Base-by-base conservation (phyloP, 2,329 filamentous ascomycete genomes). In the Diplodia scrobiculata region DNA sequence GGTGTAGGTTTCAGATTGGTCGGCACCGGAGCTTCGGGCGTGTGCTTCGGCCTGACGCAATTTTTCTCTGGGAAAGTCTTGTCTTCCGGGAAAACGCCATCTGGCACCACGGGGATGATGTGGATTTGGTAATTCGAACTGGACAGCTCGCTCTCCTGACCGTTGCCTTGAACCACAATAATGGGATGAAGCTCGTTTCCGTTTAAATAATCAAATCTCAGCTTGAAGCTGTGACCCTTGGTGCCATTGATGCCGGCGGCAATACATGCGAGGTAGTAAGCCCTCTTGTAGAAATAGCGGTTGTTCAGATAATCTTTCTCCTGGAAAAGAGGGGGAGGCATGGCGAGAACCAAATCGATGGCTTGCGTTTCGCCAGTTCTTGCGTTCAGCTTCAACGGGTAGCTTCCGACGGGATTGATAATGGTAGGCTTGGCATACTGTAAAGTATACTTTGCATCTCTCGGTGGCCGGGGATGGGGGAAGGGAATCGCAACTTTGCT, bases 271-370 rank as follows among this genome's bases (percentile, higher is more conserved):
- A 98, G 81, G 74, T 96, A 98, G 78, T 94, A 98, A 13, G 95
- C 91, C 69, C 93, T 84, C 73, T 97, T 96, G 80, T 97, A 93
- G 74, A 97, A 97, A 79, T 96, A 98, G 68, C 95, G 87, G 81
- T 95, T 85, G 76, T 97, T 92, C 59, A 93, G 84, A 75, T 94
- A 97, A 78, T 99, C 95, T 79, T 98, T 98, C 52, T 96, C 91
- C 73, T 97, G 92, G 72, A 98, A 93, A 13, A 97, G 79, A 0
- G 84, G 80, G 50, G 65, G 47, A 13, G 95, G 94, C 87, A 99
- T 96, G 55, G 90, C 90, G 17, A 96, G 87, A 5, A 94, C 87
- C 84, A 98, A 86, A 77, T 98, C 94, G 67, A 97, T 83, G 17
- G 84, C 82, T 29, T 88, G 79, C 29, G 76, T 77, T 58, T 79